A percentile compares a stretch with the other conserved stretches of the same genome.
These are phyloP conservation scores for Syncephalastrum racemosum DNA, from an alignment of 371 early-diverging fungal species.

Conservation along the genomic window DNA sequence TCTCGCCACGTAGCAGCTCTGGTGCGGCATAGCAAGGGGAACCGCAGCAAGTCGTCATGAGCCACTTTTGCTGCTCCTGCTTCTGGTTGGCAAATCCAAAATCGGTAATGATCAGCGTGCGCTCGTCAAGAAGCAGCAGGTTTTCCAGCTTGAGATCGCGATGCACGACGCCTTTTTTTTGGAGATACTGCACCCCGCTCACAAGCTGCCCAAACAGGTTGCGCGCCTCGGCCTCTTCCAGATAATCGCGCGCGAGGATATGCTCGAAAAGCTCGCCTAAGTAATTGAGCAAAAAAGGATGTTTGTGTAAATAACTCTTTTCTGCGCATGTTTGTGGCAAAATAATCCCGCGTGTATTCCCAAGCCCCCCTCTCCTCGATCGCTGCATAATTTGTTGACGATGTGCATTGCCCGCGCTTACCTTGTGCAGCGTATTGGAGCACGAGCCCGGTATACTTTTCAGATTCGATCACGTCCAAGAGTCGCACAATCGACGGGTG, in stretches of 20 bases:
- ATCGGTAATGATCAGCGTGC: slow-evolving; percentile 92
- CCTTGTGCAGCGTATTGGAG: slow-evolving; percentile 59
- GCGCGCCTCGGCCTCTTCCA: slow-evolving; percentile 55
- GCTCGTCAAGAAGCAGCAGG: slow-evolving; percentile 74
- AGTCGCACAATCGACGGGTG: slow-evolving; percentile 64
- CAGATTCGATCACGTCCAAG: slow-evolving; percentile 66
- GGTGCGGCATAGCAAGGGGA: slow-evolving; percentile 97
- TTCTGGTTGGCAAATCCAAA: slow-evolving; percentile 96
- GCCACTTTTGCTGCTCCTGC: slow-evolving; percentile 34
- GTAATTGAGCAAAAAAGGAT: slow-evolving; percentile 4
- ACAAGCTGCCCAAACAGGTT: slow-evolving; percentile 66
- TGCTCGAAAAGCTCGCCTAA: slow-evolving; percentile 64
- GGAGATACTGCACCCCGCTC: slow-evolving; percentile 55
- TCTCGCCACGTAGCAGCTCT: slow-evolving; percentile 87
- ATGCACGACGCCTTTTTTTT: slow-evolving; percentile 52
- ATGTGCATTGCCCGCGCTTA: slow-evolving; percentile 23
- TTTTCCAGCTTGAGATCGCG: slow-evolving; percentile 81
- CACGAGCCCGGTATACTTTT: slow-evolving; percentile 55
- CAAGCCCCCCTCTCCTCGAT: no score
- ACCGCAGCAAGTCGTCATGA: slow-evolving; percentile 89
- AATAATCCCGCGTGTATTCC: no score
- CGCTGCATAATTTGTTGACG: background rate
- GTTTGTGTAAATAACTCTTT: background rate
- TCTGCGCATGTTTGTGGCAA: background rate
- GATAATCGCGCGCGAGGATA: slow-evolving; percentile 49